phyloP scores from a whole-genome alignment of 768 basidiomycete genomes.

The Boletus fagicola region DNA sequence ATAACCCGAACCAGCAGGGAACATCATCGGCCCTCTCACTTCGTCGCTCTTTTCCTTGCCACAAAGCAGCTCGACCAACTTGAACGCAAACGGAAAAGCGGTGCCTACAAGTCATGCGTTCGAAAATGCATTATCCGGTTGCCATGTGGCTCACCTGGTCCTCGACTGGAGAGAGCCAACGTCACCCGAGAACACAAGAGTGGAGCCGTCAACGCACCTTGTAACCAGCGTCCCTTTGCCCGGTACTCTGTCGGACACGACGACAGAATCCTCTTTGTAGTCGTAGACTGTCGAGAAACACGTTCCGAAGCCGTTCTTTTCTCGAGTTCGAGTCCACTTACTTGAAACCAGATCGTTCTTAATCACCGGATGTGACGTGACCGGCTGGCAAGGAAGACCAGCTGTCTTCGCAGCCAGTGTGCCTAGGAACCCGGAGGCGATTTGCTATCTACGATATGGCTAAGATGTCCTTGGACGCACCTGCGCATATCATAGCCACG shows the following conservation, averaged over 20 bases:
- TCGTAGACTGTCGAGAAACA: constrained; percentile 52
- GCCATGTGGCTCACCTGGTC: constrained; percentile 51
- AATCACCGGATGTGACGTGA: constrained; percentile 81
- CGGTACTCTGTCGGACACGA: constrained; percentile 46
- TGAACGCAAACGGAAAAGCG: constrained; percentile 73
- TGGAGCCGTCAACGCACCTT: constrained; percentile 45
- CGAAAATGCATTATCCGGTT: not conserved
- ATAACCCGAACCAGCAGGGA: constrained; percentile 54
- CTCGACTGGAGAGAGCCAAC: constrained; percentile 49
- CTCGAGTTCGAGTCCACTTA: constrained; percentile 22
- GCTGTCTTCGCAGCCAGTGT: constrained; percentile 65
- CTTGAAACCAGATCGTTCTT: constrained; percentile 55
- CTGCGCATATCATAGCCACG: constrained; percentile 87
- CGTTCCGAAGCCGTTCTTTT: not conserved
- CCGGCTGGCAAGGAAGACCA: constrained; percentile 54
- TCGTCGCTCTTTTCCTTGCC: constrained; percentile 61
- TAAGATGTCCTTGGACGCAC: constrained; percentile 35
- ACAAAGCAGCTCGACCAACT: constrained; percentile 68
- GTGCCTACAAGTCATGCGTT: constrained; percentile 47
- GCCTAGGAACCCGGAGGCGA: constrained; percentile 39
- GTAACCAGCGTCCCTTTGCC: constrained; percentile 60
- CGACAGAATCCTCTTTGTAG: constrained; percentile 72
- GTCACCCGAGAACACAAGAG: constrained; percentile 2
- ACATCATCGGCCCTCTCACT: constrained; percentile 67
- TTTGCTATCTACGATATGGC: not conserved